These are phyloP conservation scores for Austroboletus niveus DNA, from an alignment of 1,284 basidiomycete genomes.

Conservation along the genomic window DNA sequence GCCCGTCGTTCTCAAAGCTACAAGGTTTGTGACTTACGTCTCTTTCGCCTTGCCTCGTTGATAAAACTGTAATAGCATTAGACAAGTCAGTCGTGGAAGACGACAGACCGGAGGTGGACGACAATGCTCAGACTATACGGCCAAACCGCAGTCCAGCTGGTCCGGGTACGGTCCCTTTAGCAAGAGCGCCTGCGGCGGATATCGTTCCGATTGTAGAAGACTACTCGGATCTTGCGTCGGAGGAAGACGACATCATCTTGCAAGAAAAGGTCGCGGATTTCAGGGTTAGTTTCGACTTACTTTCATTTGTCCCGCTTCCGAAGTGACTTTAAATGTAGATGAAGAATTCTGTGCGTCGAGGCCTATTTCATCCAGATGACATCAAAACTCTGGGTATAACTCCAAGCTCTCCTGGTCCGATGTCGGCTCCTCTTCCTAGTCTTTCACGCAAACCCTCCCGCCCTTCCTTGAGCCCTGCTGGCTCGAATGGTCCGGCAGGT, in stretches of 20 bases:
- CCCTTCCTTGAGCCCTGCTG: constrained; percentile 42
- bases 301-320: not conserved
- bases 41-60: not conserved
- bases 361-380: constrained; percentile 86
- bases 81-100: constrained; percentile 61
- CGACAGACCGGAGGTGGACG: constrained; percentile 62
- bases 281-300: constrained; percentile 49
- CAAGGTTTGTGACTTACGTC: constrained; percentile 49
- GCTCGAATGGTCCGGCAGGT: constrained; percentile 28
- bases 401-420: constrained; percentile 50
- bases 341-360: constrained; percentile 67
- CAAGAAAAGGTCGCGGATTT: constrained; percentile 79
- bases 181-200: constrained; percentile 56
- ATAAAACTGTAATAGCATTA: constrained; percentile 42
- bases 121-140: constrained; percentile 75
- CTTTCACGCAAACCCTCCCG: constrained; percentile 47
- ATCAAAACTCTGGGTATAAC: constrained; percentile 68
- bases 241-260: constrained; percentile 71
- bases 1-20: constrained; percentile 82
- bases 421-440: constrained; percentile 60
- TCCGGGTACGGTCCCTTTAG: constrained; percentile 49
- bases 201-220: constrained; percentile 79
- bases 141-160: constrained; percentile 65
- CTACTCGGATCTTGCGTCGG: constrained; percentile 81
- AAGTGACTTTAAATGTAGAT: constrained; percentile 39